A percentile compares a stretch with the other conserved stretches of the same genome.
Conservation (phyloP, 805 yeast species). For the Saitoella complicata region DNA sequence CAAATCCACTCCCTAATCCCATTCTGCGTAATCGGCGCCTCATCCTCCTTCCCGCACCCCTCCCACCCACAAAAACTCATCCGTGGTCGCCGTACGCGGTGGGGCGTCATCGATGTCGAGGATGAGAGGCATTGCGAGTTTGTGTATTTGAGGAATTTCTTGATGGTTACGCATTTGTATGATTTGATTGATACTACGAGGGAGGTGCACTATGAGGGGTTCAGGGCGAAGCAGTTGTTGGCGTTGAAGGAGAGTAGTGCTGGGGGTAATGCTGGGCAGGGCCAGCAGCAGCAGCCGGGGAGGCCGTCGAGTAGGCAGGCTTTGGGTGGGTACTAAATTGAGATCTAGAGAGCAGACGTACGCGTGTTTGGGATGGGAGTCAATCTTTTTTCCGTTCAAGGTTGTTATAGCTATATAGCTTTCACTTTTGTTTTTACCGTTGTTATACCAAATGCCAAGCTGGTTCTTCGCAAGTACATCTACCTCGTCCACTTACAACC, state of each 20-base stretch:
- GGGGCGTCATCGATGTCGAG: conserved; percentile 64
- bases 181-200: conserved; percentile 90
- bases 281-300: too few relatives aligned
- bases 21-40: conserved; percentile 89
- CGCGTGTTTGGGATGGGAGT: too few relatives aligned
- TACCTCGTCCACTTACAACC: too few relatives aligned
- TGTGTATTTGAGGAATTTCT: conserved; percentile 80
- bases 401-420: too few relatives aligned
- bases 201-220: conserved; percentile 73
- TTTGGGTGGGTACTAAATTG: too few relatives aligned
- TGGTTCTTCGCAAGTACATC: background rate
- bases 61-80: conserved; percentile 43
- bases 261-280: too few relatives aligned
- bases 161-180: conserved; percentile 88
- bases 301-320: too few relatives aligned
- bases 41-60: conserved; percentile 52
- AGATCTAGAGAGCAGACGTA: too few relatives aligned
- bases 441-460: too few relatives aligned
- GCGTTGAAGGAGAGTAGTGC: conserved; percentile 41
- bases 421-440: too few relatives aligned
- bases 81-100: conserved; percentile 80
- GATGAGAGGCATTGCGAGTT: conserved; percentile 63
- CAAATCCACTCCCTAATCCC: conserved; percentile 41
- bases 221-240: conserved; percentile 83
- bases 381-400: too few relatives aligned